Conservation (phyloP, 805 yeast species). For the Saturnispora dispora region DNA sequence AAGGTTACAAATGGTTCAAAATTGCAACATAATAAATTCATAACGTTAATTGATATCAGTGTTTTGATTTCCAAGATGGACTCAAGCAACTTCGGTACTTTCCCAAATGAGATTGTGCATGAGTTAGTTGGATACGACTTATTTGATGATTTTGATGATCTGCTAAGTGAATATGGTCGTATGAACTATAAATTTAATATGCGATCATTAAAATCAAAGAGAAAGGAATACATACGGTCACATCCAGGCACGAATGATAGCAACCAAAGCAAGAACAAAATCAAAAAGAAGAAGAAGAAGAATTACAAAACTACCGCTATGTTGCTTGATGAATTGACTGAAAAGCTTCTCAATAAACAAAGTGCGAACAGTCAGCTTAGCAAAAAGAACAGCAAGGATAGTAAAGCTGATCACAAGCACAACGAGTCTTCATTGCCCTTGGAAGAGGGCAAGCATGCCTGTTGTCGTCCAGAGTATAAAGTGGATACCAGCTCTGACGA, state of each 20-base stretch:
- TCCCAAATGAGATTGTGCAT: constrained; percentile 19
- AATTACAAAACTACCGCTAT: neutral
- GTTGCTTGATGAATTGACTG: constrained; percentile 7
- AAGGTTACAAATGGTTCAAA: neutral
- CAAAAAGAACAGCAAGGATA: neutral
- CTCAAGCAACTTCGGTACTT: constrained; percentile 13
- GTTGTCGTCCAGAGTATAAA: constrained; percentile 6
- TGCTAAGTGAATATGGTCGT: constrained; percentile 15
- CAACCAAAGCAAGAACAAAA: neutral
- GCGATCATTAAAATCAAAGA: neutral
- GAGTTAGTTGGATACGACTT: constrained; percentile 4
- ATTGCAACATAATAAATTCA: constrained; percentile 10
- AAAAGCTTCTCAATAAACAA: constrained; percentile 2
- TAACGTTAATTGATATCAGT: constrained; percentile 21
- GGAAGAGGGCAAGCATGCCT: constrained; percentile 4
- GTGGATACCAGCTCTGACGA: neutral
- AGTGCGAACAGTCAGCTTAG: constrained; percentile 3
- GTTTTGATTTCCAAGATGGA: constrained; percentile 18
- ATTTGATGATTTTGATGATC: constrained; percentile 11
- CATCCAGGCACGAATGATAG: neutral
- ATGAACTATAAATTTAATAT: constrained; percentile 18
- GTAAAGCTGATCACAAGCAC: neutral
- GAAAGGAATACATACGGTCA: neutral
- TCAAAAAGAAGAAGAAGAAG: constrained; percentile 4
- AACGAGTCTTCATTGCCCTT: neutral